These are phyloP conservation scores for Nannochloropsis oceanica DNA, from an alignment of 108 stramenopile genomes.

Conservation along the genomic window DNA sequence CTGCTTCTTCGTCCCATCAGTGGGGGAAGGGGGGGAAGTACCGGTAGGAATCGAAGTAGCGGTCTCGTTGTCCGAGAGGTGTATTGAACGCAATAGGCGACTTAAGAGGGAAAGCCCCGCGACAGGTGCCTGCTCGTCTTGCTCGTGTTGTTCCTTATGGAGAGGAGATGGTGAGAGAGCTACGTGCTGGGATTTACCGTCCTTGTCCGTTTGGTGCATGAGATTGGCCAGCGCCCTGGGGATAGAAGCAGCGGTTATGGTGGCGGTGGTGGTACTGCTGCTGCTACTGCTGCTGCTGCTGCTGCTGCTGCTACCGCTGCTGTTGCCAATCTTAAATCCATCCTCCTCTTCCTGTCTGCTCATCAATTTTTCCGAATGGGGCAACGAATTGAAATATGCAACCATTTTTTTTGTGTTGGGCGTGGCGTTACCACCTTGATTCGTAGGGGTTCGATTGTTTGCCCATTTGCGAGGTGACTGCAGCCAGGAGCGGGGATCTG, in stretches of 20 bases:
- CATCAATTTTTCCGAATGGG: background rate
- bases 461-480: background rate
- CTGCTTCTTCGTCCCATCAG: no score
- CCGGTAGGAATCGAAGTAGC: no score
- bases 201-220: background rate
- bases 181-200: background rate
- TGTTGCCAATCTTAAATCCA: background rate
- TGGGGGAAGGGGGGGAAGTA: no score
- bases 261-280: background rate
- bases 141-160: background rate
- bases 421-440: background rate
- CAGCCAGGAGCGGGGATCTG: background rate
- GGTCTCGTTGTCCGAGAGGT: no score
- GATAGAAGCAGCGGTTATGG: background rate
- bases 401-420: background rate
- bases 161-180: background rate
- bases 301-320: no score
- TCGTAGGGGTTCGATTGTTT: background rate
- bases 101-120: background rate
- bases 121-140: background rate
- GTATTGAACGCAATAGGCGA: background rate
- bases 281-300: background rate
- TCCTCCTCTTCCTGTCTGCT: background rate
- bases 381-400: background rate
- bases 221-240: background rate